phyloP scores from a whole-genome alignment of 2,329 filamentous ascomycete species.

The Chaetomium sp. region DNA sequence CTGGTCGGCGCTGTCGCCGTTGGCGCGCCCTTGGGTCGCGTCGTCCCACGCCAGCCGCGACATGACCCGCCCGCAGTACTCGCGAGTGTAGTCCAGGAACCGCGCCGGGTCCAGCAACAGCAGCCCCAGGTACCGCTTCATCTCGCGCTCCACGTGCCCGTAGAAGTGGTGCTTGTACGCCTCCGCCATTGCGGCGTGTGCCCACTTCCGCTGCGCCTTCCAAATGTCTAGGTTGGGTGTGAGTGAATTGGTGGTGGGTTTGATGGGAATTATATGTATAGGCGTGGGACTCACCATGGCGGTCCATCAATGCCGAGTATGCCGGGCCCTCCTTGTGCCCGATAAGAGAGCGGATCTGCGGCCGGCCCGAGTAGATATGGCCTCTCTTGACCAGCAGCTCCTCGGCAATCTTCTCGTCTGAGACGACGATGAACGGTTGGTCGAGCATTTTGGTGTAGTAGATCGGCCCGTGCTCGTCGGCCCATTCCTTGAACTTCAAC shows the following conservation, averaged over 20 bases:
- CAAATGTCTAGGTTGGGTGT: conserved; percentile 43
- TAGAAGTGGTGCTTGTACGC: conserved; percentile 47
- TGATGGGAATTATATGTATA: neutral
- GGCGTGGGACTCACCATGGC: conserved; percentile 44
- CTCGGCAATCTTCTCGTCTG: conserved; percentile 51
- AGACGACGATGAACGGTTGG: conserved; percentile 49
- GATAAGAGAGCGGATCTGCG: conserved; percentile 53
- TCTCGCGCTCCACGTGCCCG: conserved; percentile 52
- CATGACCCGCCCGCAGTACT: conserved; percentile 55
- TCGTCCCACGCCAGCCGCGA: conserved; percentile 54
- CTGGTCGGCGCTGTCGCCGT: conserved; percentile 50
- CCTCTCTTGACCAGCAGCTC: conserved; percentile 54
- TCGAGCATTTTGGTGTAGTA: conserved; percentile 47
- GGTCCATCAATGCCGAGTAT: conserved; percentile 55
- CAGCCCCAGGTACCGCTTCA: conserved; percentile 49
- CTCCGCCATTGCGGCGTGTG: conserved; percentile 50
- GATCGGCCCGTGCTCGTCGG: conserved; percentile 47
- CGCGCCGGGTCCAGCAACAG: conserved; percentile 50
- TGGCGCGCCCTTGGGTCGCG: conserved; percentile 48
- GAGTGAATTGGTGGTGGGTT: neutral
- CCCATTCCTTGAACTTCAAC: conserved; percentile 56
- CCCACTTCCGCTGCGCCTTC: conserved; percentile 54
- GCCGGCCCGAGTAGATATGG: conserved; percentile 54
- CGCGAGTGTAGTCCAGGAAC: conserved; percentile 50
- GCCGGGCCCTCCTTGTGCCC: conserved; percentile 52